A percentile compares a stretch with the other conserved stretches of the same genome.
Conservation (phyloP, 805 yeast species). For the Candida ortonii region DNA sequence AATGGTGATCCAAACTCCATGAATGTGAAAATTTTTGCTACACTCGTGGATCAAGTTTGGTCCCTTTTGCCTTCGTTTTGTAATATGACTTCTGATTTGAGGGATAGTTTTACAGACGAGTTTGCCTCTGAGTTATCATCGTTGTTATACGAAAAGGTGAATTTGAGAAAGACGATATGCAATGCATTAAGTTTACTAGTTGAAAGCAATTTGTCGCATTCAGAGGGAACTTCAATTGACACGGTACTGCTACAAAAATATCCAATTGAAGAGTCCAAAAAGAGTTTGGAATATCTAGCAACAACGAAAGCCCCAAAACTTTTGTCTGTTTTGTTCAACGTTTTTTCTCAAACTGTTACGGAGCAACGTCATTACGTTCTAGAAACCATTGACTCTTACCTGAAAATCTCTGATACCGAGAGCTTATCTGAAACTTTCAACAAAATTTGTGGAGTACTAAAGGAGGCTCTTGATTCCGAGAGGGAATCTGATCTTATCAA, state of each 20-base stretch:
- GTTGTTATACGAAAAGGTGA: conserved; percentile 69
- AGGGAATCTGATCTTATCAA: conserved; percentile 33
- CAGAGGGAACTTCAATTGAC: conserved; percentile 56
- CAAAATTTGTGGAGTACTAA: conserved; percentile 78
- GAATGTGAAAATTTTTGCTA: conserved; percentile 73
- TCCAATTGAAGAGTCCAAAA: conserved; percentile 51
- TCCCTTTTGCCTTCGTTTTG: conserved; percentile 85
- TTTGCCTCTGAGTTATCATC: conserved; percentile 79
- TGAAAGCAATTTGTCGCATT: conserved; percentile 66
- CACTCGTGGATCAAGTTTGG: conserved; percentile 91
- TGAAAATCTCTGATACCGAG: conserved; percentile 62
- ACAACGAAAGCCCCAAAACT: conserved; percentile 64
- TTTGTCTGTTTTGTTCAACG: conserved; percentile 85
- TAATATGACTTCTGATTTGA: conserved; percentile 78
- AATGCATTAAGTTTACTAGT: conserved; percentile 75
- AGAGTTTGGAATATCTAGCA: conserved; percentile 61
- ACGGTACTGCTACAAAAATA: conserved; percentile 61
- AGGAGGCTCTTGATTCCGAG: conserved; percentile 67
- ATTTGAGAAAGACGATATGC: conserved; percentile 77
- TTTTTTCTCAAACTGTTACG: conserved; percentile 83
- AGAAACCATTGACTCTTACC: conserved; percentile 80
- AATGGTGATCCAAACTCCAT: conserved; percentile 52
- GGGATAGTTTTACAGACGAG: conserved; percentile 59
- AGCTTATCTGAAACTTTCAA: conserved; percentile 77
- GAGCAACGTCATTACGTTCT: conserved; percentile 80